phyloP scores from a whole-genome alignment of 2,329 filamentous ascomycete species.

The Penicillium concentricum region DNA sequence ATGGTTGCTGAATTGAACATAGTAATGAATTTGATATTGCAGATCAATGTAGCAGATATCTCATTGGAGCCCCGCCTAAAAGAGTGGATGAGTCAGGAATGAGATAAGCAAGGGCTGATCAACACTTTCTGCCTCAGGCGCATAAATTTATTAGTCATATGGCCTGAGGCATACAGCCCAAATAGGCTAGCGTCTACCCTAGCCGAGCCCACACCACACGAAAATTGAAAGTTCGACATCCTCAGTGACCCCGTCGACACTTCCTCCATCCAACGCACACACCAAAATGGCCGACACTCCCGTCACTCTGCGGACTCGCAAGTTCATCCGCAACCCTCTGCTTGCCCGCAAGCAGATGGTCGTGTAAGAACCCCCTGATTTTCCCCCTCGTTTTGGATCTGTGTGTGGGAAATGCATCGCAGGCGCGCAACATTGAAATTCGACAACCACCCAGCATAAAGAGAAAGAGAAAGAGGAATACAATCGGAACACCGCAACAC shows the following conservation, averaged over 20 bases:
- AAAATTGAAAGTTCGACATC: conserved; percentile 41
- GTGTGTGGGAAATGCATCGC: conserved; percentile 14
- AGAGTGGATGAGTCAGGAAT: conserved; percentile 6
- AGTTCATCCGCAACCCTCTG: conserved; percentile 99
- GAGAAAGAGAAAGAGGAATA: neutral
- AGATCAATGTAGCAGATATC: conserved; percentile 4
- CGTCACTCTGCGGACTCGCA: conserved; percentile 93
- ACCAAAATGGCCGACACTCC: conserved; percentile 76
- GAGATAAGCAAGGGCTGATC: conserved; percentile 1
- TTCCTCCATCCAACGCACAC: conserved; percentile 31
- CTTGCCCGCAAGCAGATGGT: conserved; percentile 99
- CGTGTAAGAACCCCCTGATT: conserved; percentile 68
- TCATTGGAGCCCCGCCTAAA: conserved; percentile 10
- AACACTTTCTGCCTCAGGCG: conserved; percentile 3
- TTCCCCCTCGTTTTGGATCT: conserved; percentile 14
- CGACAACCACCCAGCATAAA: conserved; percentile 3
- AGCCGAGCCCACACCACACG: conserved; percentile 45
- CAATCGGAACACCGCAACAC: conserved; percentile 6
- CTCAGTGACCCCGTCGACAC: conserved; percentile 19
- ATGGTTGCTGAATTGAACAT: conserved; percentile 3
- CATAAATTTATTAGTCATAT: neutral
- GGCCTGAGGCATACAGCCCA: conserved; percentile 13
- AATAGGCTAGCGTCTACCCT: conserved; percentile 35
- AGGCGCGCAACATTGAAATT: conserved; percentile 11
- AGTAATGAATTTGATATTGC: conserved; percentile 5